Percentiles rank a stretch among this genome's conserved stretches.
Evolutionary conservation across 208 protist species (phyloP).

Genomic region (Leishmania amazonensis): DNA sequence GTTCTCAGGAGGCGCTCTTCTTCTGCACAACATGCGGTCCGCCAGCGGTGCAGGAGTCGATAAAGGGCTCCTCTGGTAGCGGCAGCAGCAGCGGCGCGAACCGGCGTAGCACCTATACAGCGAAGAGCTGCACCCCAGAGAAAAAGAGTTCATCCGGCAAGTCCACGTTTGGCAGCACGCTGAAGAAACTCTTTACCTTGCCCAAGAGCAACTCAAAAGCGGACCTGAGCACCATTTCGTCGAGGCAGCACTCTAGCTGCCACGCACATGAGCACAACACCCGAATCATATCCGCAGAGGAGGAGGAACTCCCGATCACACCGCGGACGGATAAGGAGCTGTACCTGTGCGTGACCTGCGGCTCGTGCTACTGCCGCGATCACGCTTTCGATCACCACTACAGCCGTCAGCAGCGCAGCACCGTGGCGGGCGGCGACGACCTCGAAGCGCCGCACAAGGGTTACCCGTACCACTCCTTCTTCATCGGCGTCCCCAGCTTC

Average conservation of each 20-base stretch:
- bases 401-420: conserved; percentile 34
- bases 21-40: conserved; percentile 52
- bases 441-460: conserved; percentile 24
- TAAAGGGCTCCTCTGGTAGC: conserved; percentile 10
- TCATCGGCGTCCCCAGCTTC: conserved; percentile 59
- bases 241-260: conserved; percentile 1
- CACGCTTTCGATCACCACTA: conserved; percentile 65
- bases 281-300: conserved; percentile 32
- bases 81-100: background rate
- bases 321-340: conserved; percentile 58
- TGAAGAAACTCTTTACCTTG: conserved; percentile 32
- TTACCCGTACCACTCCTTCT: conserved; percentile 68
- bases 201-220: conserved; percentile 27
- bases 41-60: conserved; percentile 31
- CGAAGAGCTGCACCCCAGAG: conserved; percentile 6
- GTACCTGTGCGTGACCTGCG: conserved; percentile 75
- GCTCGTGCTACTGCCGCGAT: conserved; percentile 64
- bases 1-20: conserved; percentile 42
- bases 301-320: conserved; percentile 52
- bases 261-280: conserved; percentile 19
- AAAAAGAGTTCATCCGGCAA: conserved; percentile 26
- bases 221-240: conserved; percentile 11
- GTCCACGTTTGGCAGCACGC: conserved; percentile 15
- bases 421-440: conserved; percentile 8
- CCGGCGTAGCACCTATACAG: background rate